Base-by-base conservation (phyloP, 495 filamentous ascomycete genomes). In the Penicillium fimorum region DNA sequence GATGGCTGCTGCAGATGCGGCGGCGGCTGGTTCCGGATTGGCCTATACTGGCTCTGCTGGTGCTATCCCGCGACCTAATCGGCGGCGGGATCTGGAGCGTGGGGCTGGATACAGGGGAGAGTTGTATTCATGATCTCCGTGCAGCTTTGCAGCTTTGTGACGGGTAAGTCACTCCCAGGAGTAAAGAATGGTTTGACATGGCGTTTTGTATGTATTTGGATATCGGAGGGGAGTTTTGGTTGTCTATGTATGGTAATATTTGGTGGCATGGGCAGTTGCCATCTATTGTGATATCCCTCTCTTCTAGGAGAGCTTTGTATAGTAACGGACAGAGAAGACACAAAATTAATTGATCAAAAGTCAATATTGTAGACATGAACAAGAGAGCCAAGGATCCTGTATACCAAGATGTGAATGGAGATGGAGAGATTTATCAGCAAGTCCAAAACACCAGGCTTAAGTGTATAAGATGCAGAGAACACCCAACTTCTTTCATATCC, bases 91-190 rank as follows among this genome's bases (percentile, higher is more conserved):
- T 17, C 52, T 73, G 52, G 80, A 81, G 60, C 68, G 69, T 1
- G 78, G 71, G 3, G 62, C 67, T 47, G 78, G 76, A 10, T 62
- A 62, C 40, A 66, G 61, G 32, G 77, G 75, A 8, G 77, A 80
- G 58, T 57, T 79, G 56, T 78, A 69, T 58, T 67, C 69, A 61
- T 69, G 57, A 63, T 44, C 41, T 18, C 62, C 47, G 50, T n/a
- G 38, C 48, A 1, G 18, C 41, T 43, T 43, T 25, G 12, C 48
- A 1, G 18, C 41, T 43, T 43, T 25, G 12, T 3, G 13, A 18
- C 5, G 18, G 44, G 45, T 22, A 10, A 7, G 29, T 47, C 13
- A 27, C 5, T 17, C 22, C n/a, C 17, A 18, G 29, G 45, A 29
- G 27, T 11, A 47, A 47, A 18, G 27, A 10, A 30, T 29, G 44